phyloP scores from a whole-genome alignment of 2,329 filamentous ascomycete genomes.

The Neopestalotiopsis clavispora region DNA sequence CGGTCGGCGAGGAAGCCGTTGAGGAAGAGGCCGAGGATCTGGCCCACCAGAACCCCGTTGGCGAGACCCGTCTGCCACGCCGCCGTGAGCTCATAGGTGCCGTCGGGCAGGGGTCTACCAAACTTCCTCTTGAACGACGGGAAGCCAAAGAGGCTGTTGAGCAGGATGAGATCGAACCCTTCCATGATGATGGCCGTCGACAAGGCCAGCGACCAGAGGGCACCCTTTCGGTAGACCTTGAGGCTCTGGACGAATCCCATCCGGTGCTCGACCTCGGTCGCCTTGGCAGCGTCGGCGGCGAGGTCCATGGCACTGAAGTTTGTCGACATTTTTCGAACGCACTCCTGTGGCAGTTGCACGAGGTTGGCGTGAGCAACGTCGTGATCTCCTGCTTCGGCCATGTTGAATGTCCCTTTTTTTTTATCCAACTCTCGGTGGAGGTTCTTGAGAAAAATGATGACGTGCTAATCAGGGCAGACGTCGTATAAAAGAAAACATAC shows the following conservation, averaged over 20 bases:
- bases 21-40: constrained; percentile 7
- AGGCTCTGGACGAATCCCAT: constrained; percentile 34
- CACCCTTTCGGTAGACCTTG: constrained; percentile 34
- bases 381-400: background rate
- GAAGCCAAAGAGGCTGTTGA: constrained; percentile 37
- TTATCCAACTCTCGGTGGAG: background rate
- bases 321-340: background rate
- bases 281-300: constrained; percentile 19
- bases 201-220: constrained; percentile 35
- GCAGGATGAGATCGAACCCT: constrained; percentile 37
- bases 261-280: constrained; percentile 36
- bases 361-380: background rate
- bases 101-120: constrained; percentile 26
- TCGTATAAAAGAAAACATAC: background rate
- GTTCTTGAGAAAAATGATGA: background rate
- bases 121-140: constrained; percentile 37
- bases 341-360: background rate
- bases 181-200: constrained; percentile 40
- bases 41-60: constrained; percentile 20
- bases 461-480: background rate
- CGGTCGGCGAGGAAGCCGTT: constrained; percentile 27
- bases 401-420: background rate
- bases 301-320: background rate
- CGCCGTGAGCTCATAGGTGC: constrained; percentile 33
- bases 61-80: constrained; percentile 36